Evolutionary conservation across 306 rosid species (phyloP).

Genomic region (Vachellia pachyceras): DNA sequence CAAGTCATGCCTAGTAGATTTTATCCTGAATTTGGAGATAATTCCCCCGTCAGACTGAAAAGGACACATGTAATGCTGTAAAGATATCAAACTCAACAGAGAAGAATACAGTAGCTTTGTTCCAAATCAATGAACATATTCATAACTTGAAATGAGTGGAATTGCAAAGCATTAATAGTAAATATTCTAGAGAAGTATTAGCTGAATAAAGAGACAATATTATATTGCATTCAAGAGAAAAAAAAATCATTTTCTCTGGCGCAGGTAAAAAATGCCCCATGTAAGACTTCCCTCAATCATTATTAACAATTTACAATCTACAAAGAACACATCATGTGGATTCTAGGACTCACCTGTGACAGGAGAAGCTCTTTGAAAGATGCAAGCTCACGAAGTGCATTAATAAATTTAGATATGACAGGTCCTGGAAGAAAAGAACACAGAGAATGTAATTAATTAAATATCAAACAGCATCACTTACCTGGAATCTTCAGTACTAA

Average conservation of each 20-base stretch:
- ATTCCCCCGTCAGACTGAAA: not conserved
- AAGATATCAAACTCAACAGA: not conserved
- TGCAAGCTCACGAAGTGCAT: slow-evolving; percentile 83
- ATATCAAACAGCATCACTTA: slow-evolving; percentile 21
- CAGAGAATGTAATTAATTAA: too few species aligned
- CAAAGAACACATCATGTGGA: slow-evolving; percentile 30
- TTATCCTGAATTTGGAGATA: not conserved
- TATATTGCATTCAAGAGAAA: slow-evolving; percentile 14
- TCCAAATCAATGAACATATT: not conserved
- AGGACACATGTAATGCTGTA: not conserved
- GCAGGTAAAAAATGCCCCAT: slow-evolving; percentile 15
- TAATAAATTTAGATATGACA: slow-evolving; percentile 79
- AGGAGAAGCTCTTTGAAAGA: slow-evolving; percentile 94
- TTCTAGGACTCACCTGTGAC: slow-evolving; percentile 74
- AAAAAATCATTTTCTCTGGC: not conserved
- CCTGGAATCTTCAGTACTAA: slow-evolving; percentile 21
- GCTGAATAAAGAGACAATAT: slow-evolving; percentile 31
- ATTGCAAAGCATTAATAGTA: not conserved
- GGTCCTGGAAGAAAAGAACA: slow-evolving; percentile 73
- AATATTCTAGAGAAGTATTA: not conserved
- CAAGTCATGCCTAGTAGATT: not conserved
- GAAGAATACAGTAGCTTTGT: not conserved
- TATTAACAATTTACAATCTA: slow-evolving; percentile 20
- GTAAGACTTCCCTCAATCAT: slow-evolving; percentile 24
- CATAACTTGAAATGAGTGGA: not conserved